Evolutionary conservation across 192 early-diverging fungal species (phyloP).

Genomic region (Mortierella antarctica): DNA sequence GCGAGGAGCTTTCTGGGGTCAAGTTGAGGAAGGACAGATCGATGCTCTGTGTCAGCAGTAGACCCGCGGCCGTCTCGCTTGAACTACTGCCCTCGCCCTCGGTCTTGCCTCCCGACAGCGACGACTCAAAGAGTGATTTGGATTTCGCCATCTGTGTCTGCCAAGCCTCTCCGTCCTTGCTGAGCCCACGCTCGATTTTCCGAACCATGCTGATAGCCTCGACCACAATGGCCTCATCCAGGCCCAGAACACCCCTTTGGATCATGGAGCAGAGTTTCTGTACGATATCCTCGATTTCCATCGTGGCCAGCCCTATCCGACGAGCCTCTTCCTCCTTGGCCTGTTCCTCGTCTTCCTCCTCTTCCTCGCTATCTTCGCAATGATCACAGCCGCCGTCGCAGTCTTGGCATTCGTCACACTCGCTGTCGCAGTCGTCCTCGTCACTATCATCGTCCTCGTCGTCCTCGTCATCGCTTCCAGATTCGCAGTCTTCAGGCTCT

Average conservation of each 20-base stretch:
- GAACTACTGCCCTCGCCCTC: background rate
- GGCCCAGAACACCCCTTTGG: constrained; percentile 38
- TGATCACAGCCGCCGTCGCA: background rate
- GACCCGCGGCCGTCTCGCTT: background rate
- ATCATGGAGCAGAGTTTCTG: constrained; percentile 48
- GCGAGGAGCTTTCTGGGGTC: background rate
- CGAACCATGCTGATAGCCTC: constrained; percentile 40
- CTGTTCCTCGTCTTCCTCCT: constrained; percentile 18
- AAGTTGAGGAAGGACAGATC: constrained; percentile 40
- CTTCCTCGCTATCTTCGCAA: background rate
- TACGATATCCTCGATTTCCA: constrained; percentile 45
- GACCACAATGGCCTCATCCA: constrained; percentile 41
- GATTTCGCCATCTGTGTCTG: constrained; percentile 12
- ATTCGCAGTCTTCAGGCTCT: background rate
- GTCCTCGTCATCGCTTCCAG: background rate
- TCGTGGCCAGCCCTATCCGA: constrained; percentile 34
- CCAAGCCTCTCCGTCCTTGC: constrained; percentile 14
- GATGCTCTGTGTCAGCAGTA: constrained; percentile 38
- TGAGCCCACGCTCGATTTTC: constrained; percentile 34
- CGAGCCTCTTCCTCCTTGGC: constrained; percentile 39
- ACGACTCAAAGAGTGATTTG: constrained; percentile 14
- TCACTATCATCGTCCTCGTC: constrained; percentile 1
- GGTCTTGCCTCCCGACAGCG: constrained; percentile 3
- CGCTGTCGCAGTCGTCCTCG: background rate
- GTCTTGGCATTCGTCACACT: background rate